Base-by-base conservation (phyloP, 192 early-diverging fungal genomes). In the Backusella psychrophila region DNA sequence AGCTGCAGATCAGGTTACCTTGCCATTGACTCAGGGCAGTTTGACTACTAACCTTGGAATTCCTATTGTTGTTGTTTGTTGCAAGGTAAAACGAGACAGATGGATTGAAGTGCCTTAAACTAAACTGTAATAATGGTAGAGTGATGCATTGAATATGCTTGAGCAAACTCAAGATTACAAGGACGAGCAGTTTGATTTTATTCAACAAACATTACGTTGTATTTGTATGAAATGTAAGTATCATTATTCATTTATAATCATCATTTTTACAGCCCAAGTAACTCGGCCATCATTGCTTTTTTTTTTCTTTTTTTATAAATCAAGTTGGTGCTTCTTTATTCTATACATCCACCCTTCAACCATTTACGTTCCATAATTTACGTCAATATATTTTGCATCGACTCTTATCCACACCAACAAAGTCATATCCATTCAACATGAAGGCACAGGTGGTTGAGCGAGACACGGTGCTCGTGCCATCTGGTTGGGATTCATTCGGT, bases 121-220 rank as follows among this genome's bases (percentile, higher is more conserved):
- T 49, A 44, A 33, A 77, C 12, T 52, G 29, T 23, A 1, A 5
- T 29, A 17, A 65, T 34, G 17, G 26, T 39, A 83, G 77, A 82
- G 77, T 83, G 97, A 99, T 73, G 75, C 86, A 14, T 89, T 94
- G 70, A 85, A 83, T 76, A 81, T 78, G 46, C 78, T 97, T 72
- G 96, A 97, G 84, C 90, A 93, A 49, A 93, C 95, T 52, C 82
- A 87, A 33, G 95, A 91, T 21, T 97, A 89, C 82, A 91, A 90
- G 78, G 96, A 99, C 65, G 96, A 97, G 72, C 91, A 92, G 49
- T 97, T 99, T 84, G 97, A 99, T 80, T 97, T 93, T 81, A 95
- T 99, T 75, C 96, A 98, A 82, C 96, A 98, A 78, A 88, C 89
- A 36, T 84, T 97, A 59, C 91, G 97, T 69, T 94, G 96, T 26